Conservation (phyloP, 2,329 filamentous ascomycete species). For the Aureobasidium sp. region DNA sequence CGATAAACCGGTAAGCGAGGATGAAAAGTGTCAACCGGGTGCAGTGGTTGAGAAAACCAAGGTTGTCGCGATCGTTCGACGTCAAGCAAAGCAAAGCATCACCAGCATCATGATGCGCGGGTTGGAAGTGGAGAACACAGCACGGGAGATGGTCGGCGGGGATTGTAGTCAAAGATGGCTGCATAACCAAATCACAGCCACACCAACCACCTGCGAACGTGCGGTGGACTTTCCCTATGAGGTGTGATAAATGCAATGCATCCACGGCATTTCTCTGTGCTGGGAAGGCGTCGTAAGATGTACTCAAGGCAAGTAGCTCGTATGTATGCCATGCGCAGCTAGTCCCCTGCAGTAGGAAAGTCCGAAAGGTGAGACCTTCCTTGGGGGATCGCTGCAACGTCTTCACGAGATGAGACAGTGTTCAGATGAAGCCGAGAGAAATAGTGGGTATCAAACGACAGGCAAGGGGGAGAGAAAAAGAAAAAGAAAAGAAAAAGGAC, state of each 20-base stretch:
- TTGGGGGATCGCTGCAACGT: constrained; percentile 1
- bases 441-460: background rate
- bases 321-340: background rate
- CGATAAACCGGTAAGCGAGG: background rate
- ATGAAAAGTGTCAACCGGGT: background rate
- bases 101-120: background rate
- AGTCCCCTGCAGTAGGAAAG: constrained; percentile 2
- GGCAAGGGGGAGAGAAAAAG: background rate
- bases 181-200: constrained; percentile 12
- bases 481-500: background rate
- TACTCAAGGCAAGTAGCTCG: background rate
- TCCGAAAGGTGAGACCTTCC: constrained; percentile 10
- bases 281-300: background rate
- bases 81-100: constrained; percentile 10
- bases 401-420: constrained; percentile 5
- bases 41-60: constrained; percentile 1
- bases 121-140: constrained; percentile 9
- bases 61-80: constrained; percentile 2
- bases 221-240: background rate
- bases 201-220: constrained; percentile 13
- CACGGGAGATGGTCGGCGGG: constrained; percentile 2
- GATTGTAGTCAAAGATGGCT: background rate
- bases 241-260: constrained; percentile 7
- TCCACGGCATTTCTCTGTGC: constrained; percentile 3
- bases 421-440: background rate